These are phyloP conservation scores for Colletotrichum sp. DNA, from an alignment of 2,329 filamentous ascomycete species.

Conservation along the genomic window DNA sequence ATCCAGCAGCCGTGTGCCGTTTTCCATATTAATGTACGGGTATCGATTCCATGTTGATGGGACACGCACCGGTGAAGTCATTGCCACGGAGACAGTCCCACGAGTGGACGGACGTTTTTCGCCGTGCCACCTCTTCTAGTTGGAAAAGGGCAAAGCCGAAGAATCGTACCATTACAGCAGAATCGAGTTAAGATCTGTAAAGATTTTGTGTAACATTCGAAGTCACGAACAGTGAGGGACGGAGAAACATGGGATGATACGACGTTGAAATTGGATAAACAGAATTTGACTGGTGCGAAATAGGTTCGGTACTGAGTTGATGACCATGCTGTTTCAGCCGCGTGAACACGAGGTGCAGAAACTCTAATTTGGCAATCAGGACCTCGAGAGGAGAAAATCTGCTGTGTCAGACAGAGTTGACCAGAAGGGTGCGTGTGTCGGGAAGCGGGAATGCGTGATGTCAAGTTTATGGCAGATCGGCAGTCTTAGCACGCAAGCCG, in stretches of 20 bases:
- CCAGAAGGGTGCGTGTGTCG: not conserved
- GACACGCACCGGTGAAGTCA: not conserved
- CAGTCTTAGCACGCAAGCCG: not conserved
- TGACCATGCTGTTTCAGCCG: slow-evolving; percentile 1
- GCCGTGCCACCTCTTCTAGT: not conserved
- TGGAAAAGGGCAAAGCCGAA: not conserved
- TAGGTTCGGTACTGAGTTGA: not conserved
- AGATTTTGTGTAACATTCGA: not conserved
- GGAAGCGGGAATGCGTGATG: not conserved
- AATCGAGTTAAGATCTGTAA: not conserved
- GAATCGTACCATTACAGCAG: not conserved
- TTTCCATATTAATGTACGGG: slow-evolving; percentile 7
- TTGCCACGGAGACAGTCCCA: not conserved
- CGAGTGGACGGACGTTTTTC: not conserved
- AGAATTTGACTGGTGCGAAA: slow-evolving; percentile 12
- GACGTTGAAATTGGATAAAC: not conserved
- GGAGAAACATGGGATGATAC: not conserved
- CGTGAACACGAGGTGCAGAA: not conserved
- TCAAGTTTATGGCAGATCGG: not conserved
- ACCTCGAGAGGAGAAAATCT: not conserved
- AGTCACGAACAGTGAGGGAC: not conserved
- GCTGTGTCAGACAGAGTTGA: not conserved
- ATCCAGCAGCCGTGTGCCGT: not conserved
- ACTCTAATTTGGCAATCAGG: not conserved
- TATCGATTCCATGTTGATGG: not conserved